A percentile compares a stretch with the other conserved stretches of the same genome.
These are phyloP conservation scores for Neophaeococcomyces mojaviensis DNA, from an alignment of 2,329 filamentous ascomycete species.

Conservation along the genomic window DNA sequence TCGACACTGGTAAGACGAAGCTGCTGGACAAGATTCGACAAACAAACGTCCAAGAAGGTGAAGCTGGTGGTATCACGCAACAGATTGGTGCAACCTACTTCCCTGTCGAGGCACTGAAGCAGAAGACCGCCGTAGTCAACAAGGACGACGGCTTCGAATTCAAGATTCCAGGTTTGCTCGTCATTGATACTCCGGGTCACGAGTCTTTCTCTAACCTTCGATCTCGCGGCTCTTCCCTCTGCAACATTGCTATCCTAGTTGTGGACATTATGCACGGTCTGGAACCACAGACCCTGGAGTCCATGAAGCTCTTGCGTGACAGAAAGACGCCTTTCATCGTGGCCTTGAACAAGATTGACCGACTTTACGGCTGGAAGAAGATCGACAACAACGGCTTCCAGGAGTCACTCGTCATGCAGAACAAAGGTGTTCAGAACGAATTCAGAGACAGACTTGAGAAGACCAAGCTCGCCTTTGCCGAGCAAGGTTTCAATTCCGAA, in stretches of 20 bases:
- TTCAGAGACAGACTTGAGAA: conserved; percentile 83
- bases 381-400: conserved; percentile 98
- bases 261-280: conserved; percentile 99
- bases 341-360: conserved; percentile 98
- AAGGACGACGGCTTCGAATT: conserved; percentile 83
- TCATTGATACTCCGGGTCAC: conserved; percentile 98
- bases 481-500: conserved; percentile 97
- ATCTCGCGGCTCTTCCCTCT: conserved; percentile 92
- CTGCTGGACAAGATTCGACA: conserved; percentile 96
- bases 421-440: conserved; percentile 86
- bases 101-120: conserved; percentile 82
- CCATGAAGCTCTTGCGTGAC: conserved; percentile 87
- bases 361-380: conserved; percentile 98
- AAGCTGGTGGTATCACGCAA: conserved; percentile 98
- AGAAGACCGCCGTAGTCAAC: conserved; percentile 93
- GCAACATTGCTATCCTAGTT: conserved; percentile 97
- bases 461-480: conserved; percentile 88
- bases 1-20: conserved; percentile 99
- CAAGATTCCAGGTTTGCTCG: conserved; percentile 91
- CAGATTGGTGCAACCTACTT: conserved; percentile 99
- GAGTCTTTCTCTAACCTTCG: conserved; percentile 99
- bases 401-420: conserved; percentile 82
- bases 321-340: conserved; percentile 97
- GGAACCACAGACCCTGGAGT: conserved; percentile 93
- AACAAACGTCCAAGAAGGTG: conserved; percentile 97